phyloP scores from a whole-genome alignment of 352 stramenopile species.

The Pythium volutum region DNA sequence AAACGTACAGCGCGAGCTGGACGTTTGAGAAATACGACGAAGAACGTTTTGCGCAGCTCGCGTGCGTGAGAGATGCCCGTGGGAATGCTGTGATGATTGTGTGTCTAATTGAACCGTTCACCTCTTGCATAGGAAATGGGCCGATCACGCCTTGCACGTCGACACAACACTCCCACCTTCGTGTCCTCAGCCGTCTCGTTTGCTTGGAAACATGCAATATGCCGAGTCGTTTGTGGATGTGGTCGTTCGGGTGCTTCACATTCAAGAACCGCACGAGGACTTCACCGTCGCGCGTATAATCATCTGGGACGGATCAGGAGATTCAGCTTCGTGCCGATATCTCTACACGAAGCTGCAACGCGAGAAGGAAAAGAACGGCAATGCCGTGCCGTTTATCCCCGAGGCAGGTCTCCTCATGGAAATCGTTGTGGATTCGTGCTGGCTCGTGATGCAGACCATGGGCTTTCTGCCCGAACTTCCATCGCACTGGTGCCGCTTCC shows the following conservation, averaged over 20 bases:
- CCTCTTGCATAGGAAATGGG: slow-evolving; percentile 43
- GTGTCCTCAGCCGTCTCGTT: slow-evolving; percentile 37
- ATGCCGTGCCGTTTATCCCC: slow-evolving; percentile 28
- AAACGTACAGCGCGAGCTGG: slow-evolving; percentile 50
- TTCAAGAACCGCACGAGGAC: slow-evolving; percentile 31
- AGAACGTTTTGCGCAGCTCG: slow-evolving; percentile 29
- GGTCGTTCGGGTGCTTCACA: slow-evolving; percentile 49
- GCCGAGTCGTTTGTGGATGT: slow-evolving; percentile 58
- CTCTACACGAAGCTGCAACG: slow-evolving; percentile 25
- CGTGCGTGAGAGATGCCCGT: slow-evolving; percentile 12
- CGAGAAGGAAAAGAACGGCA: slow-evolving; percentile 10
- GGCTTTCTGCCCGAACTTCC: slow-evolving; percentile 42
- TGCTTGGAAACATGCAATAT: slow-evolving; percentile 42
- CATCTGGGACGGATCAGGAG: slow-evolving; percentile 69
- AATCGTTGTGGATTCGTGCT: slow-evolving; percentile 68
- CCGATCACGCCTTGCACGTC: slow-evolving; percentile 29
- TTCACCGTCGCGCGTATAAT: slow-evolving; percentile 37
- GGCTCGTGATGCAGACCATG: slow-evolving; percentile 51
- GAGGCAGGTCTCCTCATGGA: slow-evolving; percentile 47
- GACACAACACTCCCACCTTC: slow-evolving; percentile 52
- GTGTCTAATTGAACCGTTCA: neutral
- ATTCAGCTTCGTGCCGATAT: slow-evolving; percentile 17
- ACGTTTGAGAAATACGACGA: slow-evolving; percentile 62
- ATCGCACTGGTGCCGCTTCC: slow-evolving; percentile 64
- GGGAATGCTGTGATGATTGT: neutral